Evolutionary conservation across 192 early-diverging fungal genomes (phyloP), one percentile per base, ranked within the genome.

Genomic region (Umbelopsis sp.): DNA sequence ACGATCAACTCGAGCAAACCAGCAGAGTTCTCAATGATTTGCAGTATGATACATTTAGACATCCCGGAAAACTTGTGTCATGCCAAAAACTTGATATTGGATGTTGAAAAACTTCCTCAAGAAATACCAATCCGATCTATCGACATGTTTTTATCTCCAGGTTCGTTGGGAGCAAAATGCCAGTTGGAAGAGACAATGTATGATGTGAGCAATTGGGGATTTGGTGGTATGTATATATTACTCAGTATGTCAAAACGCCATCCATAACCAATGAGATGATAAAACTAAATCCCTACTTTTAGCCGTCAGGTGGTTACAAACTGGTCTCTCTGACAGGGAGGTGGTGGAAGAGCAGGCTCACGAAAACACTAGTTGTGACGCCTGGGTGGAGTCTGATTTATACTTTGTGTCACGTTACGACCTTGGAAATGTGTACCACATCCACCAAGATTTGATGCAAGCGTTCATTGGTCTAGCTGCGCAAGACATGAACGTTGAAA

Each of bases 391-490:
- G 18, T 33, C 30, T 16, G 69, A 71, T 45, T 16, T 71, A 3
- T 58, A 44, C 27, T 55, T 71, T 4, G 41, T 71, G 8, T 58
- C 52, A 13, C 49, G 69, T 18, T 71, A 71, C 37, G 69, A 71
- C 45, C 53, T 33, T 53, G 53, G 45, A 5, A 71, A 71, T 35
- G 69, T 71, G 18, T 71, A 71, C 45, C 69, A 71, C 25, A 58
- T 58, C 37, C 69, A 71, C 37, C 69, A 71, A 46, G 69, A 71
- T 20, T 71, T 51, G 10, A 71, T 71, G 16, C 69, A 71, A 27
- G 52, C 50, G 4, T 71, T 71, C 44, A 35, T 71, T n/a, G 49
- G 35, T 20, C 46, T 58, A n/a, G 49, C 51, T 35, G 30, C 53
- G 1, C 30, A 21, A 13, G 69, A 71, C n/a, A 46, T 51, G 41